Percentiles rank a stretch among this genome's conserved stretches.
Conservation (phyloP, 1,284 basidiomycete genomes). For the Moesziomyces sp. region DNA sequence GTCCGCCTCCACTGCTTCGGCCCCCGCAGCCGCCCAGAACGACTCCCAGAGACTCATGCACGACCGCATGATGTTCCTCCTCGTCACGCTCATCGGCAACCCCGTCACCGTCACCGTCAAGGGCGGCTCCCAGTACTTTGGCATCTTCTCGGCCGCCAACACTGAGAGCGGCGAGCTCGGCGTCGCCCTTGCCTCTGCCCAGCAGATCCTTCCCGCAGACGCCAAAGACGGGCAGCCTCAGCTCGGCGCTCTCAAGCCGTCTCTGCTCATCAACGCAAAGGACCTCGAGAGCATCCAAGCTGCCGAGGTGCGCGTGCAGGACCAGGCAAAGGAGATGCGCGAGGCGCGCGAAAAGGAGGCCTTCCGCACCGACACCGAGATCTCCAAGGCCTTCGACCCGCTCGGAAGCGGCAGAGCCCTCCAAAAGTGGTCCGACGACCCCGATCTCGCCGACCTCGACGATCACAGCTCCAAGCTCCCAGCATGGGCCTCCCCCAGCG, state of each 20-base stretch:
- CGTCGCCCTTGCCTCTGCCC: constrained; percentile 54
- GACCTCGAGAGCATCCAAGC: constrained; percentile 55
- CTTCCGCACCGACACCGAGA: constrained; percentile 62
- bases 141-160: constrained; percentile 57
- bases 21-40: constrained; percentile 11
- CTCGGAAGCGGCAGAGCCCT: constrained; percentile 50
- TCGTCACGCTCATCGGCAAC: constrained; percentile 54
- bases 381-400: constrained; percentile 52
- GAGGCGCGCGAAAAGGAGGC: constrained; percentile 47
- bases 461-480: constrained; percentile 23
- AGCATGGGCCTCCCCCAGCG: constrained; percentile 31
- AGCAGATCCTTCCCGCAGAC: constrained; percentile 46
- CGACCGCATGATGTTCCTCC: constrained; percentile 53
- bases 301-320: constrained; percentile 50
- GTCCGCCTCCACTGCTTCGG: constrained; percentile 33
- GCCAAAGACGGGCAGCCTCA: constrained; percentile 15
- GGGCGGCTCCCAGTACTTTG: constrained; percentile 55
- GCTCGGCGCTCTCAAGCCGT: constrained; percentile 49
- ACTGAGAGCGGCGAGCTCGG: constrained; percentile 52
- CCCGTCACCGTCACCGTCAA: constrained; percentile 57
- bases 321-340: constrained; percentile 50
- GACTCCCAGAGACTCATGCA: constrained; percentile 49
- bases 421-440: constrained; percentile 60
- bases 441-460: constrained; percentile 48
- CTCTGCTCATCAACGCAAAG: constrained; percentile 51